Conservation (phyloP, 2,329 filamentous ascomycete species). For the Cladobotryum protrusum region DNA sequence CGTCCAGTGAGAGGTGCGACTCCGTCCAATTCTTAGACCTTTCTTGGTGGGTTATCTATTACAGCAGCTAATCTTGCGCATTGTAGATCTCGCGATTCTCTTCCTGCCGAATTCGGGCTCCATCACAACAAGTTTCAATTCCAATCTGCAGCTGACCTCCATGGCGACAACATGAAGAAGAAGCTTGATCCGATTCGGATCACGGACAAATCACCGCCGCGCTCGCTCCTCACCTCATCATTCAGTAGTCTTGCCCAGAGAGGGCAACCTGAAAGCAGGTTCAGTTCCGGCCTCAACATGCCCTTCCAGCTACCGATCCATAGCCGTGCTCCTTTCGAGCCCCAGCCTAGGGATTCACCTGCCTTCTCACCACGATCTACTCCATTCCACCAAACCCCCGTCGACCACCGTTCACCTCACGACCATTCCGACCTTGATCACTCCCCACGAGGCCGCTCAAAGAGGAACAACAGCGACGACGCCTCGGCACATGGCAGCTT, state of each 20-base stretch:
- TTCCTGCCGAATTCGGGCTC: slow-evolving; percentile 39
- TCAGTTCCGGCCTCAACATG: slow-evolving; percentile 33
- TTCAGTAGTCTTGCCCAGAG: slow-evolving; percentile 34
- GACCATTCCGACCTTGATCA: slow-evolving; percentile 42
- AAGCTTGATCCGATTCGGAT: slow-evolving; percentile 45
- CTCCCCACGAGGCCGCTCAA: slow-evolving; percentile 39
- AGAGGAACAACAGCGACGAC: slow-evolving; percentile 49
- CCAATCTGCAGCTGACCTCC: slow-evolving; percentile 38
- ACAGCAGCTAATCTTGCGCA: slow-evolving; percentile 14
- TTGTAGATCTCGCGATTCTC: slow-evolving; percentile 36
- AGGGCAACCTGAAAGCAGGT: slow-evolving; percentile 32
- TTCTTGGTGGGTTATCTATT: slow-evolving; percentile 11
- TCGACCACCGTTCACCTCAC: slow-evolving; percentile 39
- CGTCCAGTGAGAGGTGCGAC: slow-evolving; percentile 33
- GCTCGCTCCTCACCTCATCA: slow-evolving; percentile 38
- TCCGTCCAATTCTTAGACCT: background rate
- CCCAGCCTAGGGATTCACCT: slow-evolving; percentile 41
- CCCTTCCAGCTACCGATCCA: slow-evolving; percentile 42
- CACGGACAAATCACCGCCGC: slow-evolving; percentile 41
- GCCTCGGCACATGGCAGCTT: slow-evolving; percentile 40
- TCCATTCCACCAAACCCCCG: slow-evolving; percentile 33
- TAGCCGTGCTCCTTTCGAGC: slow-evolving; percentile 36
- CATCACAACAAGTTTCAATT: slow-evolving; percentile 46
- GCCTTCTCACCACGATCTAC: slow-evolving; percentile 40
- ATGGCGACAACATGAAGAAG: slow-evolving; percentile 47